A percentile compares a stretch with the other conserved stretches of the same genome.
phyloP scores from a whole-genome alignment of 2,329 filamentous ascomycete genomes.

The Bisporella sp. region DNA sequence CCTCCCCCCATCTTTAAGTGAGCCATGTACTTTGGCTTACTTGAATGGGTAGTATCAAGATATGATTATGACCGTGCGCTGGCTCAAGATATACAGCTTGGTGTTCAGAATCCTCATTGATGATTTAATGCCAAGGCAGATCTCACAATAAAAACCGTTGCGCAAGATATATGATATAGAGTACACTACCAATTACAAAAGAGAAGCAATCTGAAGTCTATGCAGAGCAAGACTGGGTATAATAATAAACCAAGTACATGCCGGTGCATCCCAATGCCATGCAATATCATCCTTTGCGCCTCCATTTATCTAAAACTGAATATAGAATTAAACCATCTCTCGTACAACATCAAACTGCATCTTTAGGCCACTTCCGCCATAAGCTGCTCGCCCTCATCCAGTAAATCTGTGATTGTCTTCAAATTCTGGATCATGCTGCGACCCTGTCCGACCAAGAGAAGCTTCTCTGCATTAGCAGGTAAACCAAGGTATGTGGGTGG shows the following conservation, averaged over 20 bases:
- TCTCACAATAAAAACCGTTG: no score
- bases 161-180: not conserved
- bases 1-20: no score
- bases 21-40: no score
- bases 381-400: conserved; percentile 91
- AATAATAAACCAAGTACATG: conserved; percentile 8
- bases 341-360: conserved; percentile 7
- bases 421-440: conserved; percentile 78
- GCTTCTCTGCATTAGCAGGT: conserved; percentile 92
- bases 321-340: conserved; percentile 12
- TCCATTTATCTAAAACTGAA: conserved; percentile 1
- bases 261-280: conserved; percentile 6
- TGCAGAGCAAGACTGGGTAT: conserved; percentile 17
- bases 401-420: conserved; percentile 73
- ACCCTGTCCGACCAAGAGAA: conserved; percentile 83
- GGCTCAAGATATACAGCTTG: no score
- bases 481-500: conserved; percentile 92
- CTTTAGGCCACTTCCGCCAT: conserved; percentile 53
- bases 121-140: no score
- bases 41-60: no score
- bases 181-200: conserved; percentile 8
- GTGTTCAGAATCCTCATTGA: no score
- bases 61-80: no score
- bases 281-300: no score
- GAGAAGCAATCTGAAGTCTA: conserved; percentile 16